Evolutionary conservation across 2,329 filamentous ascomycete genomes (phyloP).

Genomic region (Pyricularia grisea): DNA sequence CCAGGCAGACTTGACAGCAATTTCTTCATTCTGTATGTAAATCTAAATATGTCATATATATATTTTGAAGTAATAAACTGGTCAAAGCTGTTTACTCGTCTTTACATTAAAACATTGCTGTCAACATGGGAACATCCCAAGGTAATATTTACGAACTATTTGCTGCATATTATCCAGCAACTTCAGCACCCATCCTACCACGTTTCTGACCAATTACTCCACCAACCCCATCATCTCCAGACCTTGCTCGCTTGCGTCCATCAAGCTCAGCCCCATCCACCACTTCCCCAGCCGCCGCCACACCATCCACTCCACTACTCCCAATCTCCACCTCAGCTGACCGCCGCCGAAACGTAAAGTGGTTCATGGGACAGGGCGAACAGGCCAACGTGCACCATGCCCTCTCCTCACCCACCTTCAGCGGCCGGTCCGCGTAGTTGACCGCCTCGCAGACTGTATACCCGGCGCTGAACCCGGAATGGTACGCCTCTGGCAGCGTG

Average conservation of each 20-base stretch:
- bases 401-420: neutral
- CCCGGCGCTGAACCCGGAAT: conserved; percentile 1
- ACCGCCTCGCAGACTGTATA: conserved; percentile 3
- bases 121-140: neutral
- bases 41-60: too few relatives aligned
- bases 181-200: neutral
- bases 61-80: too few relatives aligned
- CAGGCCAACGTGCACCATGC: neutral
- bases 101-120: too few relatives aligned
- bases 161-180: neutral
- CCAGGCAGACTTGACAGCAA: too few relatives aligned
- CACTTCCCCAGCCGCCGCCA: neutral
- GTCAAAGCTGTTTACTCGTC: too few relatives aligned
- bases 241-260: neutral
- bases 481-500: neutral
- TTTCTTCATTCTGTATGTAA: too few relatives aligned
- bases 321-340: neutral
- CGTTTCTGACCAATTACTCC: neutral
- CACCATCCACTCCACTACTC: neutral
- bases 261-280: neutral
- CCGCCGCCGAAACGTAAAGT: neutral
- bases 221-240: neutral
- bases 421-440: neutral
- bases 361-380: neutral
- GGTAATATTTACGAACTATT: neutral